Base-by-base conservation (phyloP, 2,329 filamentous ascomycete genomes). In the Helotiales sp. region DNA sequence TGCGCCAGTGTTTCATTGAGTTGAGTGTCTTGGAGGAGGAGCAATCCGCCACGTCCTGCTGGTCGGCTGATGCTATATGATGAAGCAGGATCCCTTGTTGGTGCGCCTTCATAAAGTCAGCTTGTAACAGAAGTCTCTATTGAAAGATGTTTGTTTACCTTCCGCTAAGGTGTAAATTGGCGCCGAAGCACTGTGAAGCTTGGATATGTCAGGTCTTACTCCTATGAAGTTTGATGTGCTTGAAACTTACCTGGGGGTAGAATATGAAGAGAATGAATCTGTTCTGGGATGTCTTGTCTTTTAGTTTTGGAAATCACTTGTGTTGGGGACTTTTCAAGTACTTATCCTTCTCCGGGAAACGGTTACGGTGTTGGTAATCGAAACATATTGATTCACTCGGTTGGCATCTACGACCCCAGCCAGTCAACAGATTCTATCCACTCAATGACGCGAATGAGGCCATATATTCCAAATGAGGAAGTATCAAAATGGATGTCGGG, bases 1-100 rank as follows among this genome's bases (percentile, higher is more conserved):
- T 85, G 80, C 13, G 82, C 83, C 49, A 91, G 81, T 20, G 87
- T 78, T 69, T 89, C 88, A 71, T 90, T 86, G 72, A 90, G 76
- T 75, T 89, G 87, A 74, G 88, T 88, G 74, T 89, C 87, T 75
- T 89, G 86, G 15, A 90, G 82, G 64, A 89, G 79, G 22, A 89
- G 79, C 68, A 87, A 86, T 1, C 86, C 86, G 68, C 70, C 69
- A 20, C 61, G 40, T 3, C 40, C 61, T 34, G 63, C 65, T 24
- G 63, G 66, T 26, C 66, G 60, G 43, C 66, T 72, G 1, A 72
- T 64, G 43, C 55, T 62, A 20, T 66, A 37, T 15, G 65, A 63
- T 26, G 69, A 61, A 1, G 69, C 58, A 32, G 69, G 69, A 28
- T 71, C 40, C 8, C 8, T 43, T 15, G 17, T n/a, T 10, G 40